A percentile compares a stretch with the other conserved stretches of the same genome.
phyloP scores from a whole-genome alignment of 2,329 filamentous ascomycete genomes.

The Zymoseptoria tritici region DNA sequence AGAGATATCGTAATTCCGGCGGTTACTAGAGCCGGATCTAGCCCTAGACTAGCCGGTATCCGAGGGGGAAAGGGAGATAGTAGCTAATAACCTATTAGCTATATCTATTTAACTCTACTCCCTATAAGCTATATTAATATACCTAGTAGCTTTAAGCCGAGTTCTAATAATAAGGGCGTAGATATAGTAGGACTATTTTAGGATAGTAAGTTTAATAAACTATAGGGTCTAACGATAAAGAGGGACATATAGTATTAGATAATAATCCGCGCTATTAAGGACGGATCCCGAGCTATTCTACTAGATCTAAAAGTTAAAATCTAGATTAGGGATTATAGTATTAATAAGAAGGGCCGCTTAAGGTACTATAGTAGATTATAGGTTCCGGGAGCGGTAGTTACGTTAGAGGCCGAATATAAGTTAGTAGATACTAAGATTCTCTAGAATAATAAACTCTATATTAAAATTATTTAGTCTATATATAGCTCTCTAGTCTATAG shows the following conservation, averaged over 20 bases:
- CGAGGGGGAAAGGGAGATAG: neutral
- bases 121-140: too few species aligned
- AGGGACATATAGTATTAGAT: neutral
- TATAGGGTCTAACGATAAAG: neutral
- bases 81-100: neutral
- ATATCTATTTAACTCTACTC: neutral
- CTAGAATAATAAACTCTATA: neutral
- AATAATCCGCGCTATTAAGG: neutral
- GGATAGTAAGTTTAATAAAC: neutral
- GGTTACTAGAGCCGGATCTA: conserved; percentile 3
- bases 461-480: neutral
- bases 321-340: neutral
- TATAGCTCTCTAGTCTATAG: neutral
- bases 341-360: neutral
- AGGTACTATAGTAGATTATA: neutral
- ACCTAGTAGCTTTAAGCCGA: neutral
- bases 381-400: neutral
- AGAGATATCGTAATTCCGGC: conserved; percentile 1
- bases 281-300: neutral
- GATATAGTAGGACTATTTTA: neutral
- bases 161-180: neutral
- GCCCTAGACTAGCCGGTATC: neutral
- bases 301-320: neutral
- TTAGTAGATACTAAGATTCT: neutral
- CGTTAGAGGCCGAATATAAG: neutral